Percentiles rank a stretch among this genome's conserved stretches.
Evolutionary conservation across 2,329 filamentous ascomycete species (phyloP).

Genomic region (Colletotrichum musicola): DNA sequence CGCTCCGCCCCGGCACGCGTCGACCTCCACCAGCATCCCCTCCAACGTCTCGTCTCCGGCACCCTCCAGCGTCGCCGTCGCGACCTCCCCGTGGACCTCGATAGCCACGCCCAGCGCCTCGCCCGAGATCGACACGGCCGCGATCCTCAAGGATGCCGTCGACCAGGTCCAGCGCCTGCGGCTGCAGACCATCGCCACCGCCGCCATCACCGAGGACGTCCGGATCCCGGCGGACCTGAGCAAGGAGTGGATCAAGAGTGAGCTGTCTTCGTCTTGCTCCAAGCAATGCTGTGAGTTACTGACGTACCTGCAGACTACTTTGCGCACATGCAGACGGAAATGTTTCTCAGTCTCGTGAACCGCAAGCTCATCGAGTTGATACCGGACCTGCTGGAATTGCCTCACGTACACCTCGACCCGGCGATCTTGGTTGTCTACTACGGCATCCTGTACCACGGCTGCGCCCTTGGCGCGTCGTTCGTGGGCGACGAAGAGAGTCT

Average conservation of each 20-base stretch:
- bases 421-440: conserved; percentile 48
- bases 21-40: conserved; percentile 14
- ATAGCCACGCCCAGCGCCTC: conserved; percentile 2
- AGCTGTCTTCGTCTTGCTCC: neutral
- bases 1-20: conserved; percentile 22
- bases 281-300: neutral
- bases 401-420: conserved; percentile 47
- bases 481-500: neutral
- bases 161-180: conserved; percentile 45
- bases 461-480: conserved; percentile 14
- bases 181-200: conserved; percentile 40
- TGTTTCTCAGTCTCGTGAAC: conserved; percentile 46
- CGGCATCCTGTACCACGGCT: conserved; percentile 46
- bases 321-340: conserved; percentile 45
- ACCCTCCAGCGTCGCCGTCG: conserved; percentile 1
- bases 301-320: conserved; percentile 43
- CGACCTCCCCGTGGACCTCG: conserved; percentile 23
- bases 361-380: conserved; percentile 46
- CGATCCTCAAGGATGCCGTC: conserved; percentile 47
- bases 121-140: conserved; percentile 38
- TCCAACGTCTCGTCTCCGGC: conserved; percentile 39
- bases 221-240: conserved; percentile 45
- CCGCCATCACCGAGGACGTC: conserved; percentile 43
- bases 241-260: conserved; percentile 46
- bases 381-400: conserved; percentile 46